Base-by-base conservation (phyloP, 2,329 filamentous ascomycete species). In the Fusarium sp. region DNA sequence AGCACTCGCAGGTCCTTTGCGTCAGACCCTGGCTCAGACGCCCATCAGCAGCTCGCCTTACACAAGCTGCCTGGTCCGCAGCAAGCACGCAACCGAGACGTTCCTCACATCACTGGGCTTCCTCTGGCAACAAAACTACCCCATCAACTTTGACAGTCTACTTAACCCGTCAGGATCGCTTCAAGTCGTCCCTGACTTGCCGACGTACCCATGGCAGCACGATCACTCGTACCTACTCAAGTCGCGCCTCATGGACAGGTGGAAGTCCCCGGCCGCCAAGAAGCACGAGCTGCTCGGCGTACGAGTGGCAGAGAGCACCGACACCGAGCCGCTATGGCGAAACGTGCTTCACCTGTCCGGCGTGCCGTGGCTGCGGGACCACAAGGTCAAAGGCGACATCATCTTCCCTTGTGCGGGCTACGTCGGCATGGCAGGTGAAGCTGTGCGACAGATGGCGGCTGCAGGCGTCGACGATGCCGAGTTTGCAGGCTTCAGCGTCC, bases 301-400 rank as follows among this genome's bases (percentile, higher is more conserved):
- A 2, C 48, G 59, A 9, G 56, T 65, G 2, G 11, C 57, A 12
- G 74, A 75, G 22, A 70, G 59, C 18, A 70, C 65, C 2, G 62
- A 70, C 2, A 47, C 58, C 1, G 69, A 74, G 18, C 70, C 75
- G 1, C 15, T 24, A 10, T 78, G 70, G 70, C 58, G 75, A 0
- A 77, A 77, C 18, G 6, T 75, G 4, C 51, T 77, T 7, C 58
- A 56, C 20, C 6, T 77, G 0, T 62, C 69, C 5, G 57, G 74
- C 25, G 53, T 58, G 1, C 78, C 86, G n/a, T 85, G 84, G 58
- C 76, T 83, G 4, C 75, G 81, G 24, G 82, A 84, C 64, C 84
- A 85, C 75, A 67, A 74, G n/a, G 81, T 84, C 76, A 78, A 80
- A 47, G 81, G 78, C 59, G 77, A 83, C 27, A 77, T 80, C 44